Evolutionary conservation across 495 filamentous ascomycete species (phyloP).

Genomic region (Penicillium pulvis): DNA sequence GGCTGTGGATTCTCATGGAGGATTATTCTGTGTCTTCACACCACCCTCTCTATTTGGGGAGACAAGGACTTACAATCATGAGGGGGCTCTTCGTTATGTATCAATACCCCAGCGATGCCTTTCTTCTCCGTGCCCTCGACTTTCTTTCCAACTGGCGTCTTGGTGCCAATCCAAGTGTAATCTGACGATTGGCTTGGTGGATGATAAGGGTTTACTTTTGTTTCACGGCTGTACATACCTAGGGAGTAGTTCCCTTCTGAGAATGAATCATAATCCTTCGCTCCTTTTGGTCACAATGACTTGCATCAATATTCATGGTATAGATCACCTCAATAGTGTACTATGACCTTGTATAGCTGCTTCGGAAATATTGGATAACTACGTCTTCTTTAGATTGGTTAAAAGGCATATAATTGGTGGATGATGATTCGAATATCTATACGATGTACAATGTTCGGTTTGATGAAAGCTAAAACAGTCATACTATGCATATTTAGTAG

Average conservation of each 20-base stretch:
- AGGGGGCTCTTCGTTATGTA: not conserved
- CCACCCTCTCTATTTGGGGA: not conserved
- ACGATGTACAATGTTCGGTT: too few relatives aligned
- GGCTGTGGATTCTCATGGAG: not conserved
- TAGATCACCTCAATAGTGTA: too few relatives aligned
- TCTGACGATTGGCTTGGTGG: not conserved
- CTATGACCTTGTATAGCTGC: too few relatives aligned
- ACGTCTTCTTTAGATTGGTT: too few relatives aligned
- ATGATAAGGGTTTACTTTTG: not conserved
- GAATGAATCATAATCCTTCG: not conserved
- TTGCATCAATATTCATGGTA: too few relatives aligned
- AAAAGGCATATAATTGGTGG: too few relatives aligned
- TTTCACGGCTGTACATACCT: not conserved
- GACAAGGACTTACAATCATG: not conserved
- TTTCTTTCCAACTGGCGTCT: not conserved
- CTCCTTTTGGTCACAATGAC: not conserved
- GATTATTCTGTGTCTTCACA: not conserved
- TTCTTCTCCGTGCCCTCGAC: not conserved
- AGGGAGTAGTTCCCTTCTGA: not conserved
- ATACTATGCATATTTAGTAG: not conserved
- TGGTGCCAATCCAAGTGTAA: not conserved
- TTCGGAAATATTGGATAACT: too few relatives aligned
- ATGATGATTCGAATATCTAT: too few relatives aligned
- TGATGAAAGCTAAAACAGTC: not conserved
- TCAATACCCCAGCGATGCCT: not conserved